Percentiles rank a stretch among this genome's conserved stretches.
Evolutionary conservation across 768 basidiomycete species (phyloP).

Genomic region (Jaapia argillacea): DNA sequence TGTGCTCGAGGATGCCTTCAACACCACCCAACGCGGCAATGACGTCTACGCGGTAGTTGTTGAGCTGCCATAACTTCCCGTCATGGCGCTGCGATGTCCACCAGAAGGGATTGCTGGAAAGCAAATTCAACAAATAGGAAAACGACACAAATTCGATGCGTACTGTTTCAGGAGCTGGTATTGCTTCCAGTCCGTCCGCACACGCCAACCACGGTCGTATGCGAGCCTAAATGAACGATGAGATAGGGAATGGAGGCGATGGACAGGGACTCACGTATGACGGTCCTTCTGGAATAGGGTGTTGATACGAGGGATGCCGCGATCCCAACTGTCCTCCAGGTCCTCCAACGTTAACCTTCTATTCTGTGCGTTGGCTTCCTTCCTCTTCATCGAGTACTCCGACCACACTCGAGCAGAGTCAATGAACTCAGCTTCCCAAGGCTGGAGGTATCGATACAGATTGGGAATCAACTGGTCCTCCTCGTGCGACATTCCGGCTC

Average conservation of each 20-base stretch:
- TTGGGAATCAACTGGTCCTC: slow-evolving; percentile 96
- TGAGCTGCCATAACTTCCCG: slow-evolving; percentile 93
- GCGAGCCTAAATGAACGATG: slow-evolving; percentile 63
- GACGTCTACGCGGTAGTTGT: slow-evolving; percentile 97
- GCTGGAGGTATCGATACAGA: slow-evolving; percentile 91
- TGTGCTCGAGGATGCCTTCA: slow-evolving; percentile 94
- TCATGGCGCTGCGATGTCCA: slow-evolving; percentile 98
- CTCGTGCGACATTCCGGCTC: slow-evolving; percentile 96
- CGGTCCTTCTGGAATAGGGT: slow-evolving; percentile 98
- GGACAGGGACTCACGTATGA: slow-evolving; percentile 82
- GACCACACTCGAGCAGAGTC: slow-evolving; percentile 99
- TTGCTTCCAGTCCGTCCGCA: slow-evolving; percentile 96
- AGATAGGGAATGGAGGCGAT: slow-evolving; percentile 15
- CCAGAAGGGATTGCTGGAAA: slow-evolving; percentile 84
- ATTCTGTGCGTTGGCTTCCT: slow-evolving; percentile 99
- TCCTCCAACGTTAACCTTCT: slow-evolving; percentile 94
- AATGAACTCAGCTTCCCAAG: slow-evolving; percentile 96
- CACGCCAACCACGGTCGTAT: slow-evolving; percentile 98
- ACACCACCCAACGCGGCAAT: slow-evolving; percentile 97
- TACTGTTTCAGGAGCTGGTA: slow-evolving; percentile 90
- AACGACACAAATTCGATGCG: slow-evolving; percentile 16
- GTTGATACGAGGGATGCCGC: slow-evolving; percentile 97
- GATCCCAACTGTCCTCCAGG: slow-evolving; percentile 97
- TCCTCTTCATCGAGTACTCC: slow-evolving; percentile 98
- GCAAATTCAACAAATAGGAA: not conserved